These are phyloP conservation scores for Cryphonectria naterciae DNA, from an alignment of 2,329 filamentous ascomycete species.

Conservation along the genomic window DNA sequence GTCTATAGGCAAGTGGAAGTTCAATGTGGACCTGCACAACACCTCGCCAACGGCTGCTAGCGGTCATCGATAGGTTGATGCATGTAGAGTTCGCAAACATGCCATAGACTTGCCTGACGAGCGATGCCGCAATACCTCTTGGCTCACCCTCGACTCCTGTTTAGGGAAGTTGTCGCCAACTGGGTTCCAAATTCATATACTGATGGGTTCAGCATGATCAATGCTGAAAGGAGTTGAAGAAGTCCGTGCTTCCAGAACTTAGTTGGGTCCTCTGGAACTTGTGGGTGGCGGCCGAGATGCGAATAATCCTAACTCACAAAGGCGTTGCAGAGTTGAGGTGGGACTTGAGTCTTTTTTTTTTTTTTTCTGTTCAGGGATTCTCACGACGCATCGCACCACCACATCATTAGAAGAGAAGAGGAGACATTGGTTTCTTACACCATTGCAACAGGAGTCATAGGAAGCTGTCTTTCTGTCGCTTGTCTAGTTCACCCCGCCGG, in stretches of 20 bases:
- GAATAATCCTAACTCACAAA: background rate
- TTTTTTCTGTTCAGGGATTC: background rate
- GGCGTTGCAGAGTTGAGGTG: background rate
- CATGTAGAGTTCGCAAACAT: background rate
- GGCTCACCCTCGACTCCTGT: background rate
- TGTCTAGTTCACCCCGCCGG: background rate
- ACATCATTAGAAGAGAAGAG: slow-evolving; percentile 20
- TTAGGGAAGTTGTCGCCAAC: background rate
- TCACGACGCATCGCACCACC: background rate
- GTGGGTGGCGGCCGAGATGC: background rate
- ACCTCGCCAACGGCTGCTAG: slow-evolving; percentile 30
- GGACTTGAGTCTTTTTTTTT: background rate
- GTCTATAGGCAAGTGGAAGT: slow-evolving; percentile 50
- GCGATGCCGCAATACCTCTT: background rate
- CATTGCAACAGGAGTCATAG: slow-evolving; percentile 22
- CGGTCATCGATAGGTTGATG: slow-evolving; percentile 32
- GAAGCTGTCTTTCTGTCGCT: background rate
- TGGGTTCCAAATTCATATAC: background rate
- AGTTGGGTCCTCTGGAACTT: background rate
- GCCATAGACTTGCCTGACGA: background rate
- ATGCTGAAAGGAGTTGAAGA: background rate
- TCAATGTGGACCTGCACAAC: slow-evolving; percentile 44
- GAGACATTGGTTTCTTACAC: slow-evolving; percentile 19
- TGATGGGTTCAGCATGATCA: background rate
- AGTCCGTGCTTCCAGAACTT: background rate